Percentiles rank a stretch among this genome's conserved stretches.
Evolutionary conservation across 2,329 filamentous ascomycete genomes (phyloP).

Genomic region (Helotiales sp.): DNA sequence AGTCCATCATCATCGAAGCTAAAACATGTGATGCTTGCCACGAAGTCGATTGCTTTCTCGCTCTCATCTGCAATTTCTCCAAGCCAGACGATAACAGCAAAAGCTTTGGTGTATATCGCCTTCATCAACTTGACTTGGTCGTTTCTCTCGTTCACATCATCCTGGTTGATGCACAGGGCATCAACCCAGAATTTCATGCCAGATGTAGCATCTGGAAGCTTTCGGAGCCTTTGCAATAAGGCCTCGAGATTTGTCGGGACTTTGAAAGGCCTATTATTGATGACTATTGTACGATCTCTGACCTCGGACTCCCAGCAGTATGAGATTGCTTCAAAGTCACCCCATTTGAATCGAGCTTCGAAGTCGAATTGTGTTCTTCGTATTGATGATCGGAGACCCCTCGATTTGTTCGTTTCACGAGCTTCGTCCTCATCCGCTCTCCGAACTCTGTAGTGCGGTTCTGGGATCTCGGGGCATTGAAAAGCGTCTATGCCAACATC

Average conservation of each 20-base stretch:
- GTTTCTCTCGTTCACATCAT: slow-evolving; percentile 22
- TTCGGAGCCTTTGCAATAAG: slow-evolving; percentile 3
- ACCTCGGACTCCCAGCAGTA: slow-evolving; percentile 10
- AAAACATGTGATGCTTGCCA: background rate
- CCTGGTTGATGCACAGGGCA: slow-evolving; percentile 28
- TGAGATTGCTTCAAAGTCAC: slow-evolving; percentile 9
- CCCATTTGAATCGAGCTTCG: slow-evolving; percentile 4
- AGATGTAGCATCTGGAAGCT: slow-evolving; percentile 4
- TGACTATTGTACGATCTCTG: background rate
- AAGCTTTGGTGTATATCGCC: slow-evolving; percentile 23
- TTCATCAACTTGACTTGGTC: slow-evolving; percentile 29
- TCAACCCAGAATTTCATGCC: slow-evolving; percentile 11
- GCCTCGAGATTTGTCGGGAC: slow-evolving; percentile 11
- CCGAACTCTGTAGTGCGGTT: background rate
- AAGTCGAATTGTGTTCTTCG: background rate
- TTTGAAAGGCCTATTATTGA: background rate
- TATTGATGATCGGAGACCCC: too few relatives aligned
- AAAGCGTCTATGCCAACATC: background rate
- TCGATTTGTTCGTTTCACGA: too few relatives aligned
- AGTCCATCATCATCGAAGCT: background rate
- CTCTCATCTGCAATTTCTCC: slow-evolving; percentile 7
- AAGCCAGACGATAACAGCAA: slow-evolving; percentile 26
- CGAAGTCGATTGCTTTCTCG: slow-evolving; percentile 3
- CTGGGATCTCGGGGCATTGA: background rate
- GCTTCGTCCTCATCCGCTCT: background rate